Evolutionary conservation across 768 basidiomycete genomes (phyloP).

Genomic region (Russula griseocarnosa): DNA sequence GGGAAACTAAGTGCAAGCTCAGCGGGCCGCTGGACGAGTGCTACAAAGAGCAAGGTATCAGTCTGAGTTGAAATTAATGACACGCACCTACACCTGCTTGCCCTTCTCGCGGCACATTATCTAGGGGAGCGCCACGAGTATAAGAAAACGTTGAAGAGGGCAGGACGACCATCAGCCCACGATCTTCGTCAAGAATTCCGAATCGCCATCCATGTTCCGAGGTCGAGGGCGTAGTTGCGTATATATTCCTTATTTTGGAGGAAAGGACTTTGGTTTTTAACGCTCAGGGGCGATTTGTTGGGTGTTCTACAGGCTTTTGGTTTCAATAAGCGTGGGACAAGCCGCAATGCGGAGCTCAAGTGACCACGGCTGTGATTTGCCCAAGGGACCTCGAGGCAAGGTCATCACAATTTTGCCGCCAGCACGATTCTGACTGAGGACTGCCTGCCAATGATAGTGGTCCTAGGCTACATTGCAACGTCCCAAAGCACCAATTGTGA

Average conservation of each 20-base stretch:
- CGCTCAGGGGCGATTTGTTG: background rate
- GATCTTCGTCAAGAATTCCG: background rate
- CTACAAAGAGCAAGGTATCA: background rate
- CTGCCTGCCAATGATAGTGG: no score
- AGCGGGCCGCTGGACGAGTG: constrained; percentile 4
- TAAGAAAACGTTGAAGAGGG: constrained; percentile 2
- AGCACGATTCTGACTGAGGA: background rate
- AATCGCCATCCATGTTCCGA: background rate
- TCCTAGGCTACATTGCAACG: background rate
- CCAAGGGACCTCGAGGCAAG: constrained; percentile 1
- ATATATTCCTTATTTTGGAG: background rate
- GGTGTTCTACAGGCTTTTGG: background rate
- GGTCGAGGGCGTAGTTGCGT: background rate
- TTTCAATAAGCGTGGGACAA: background rate
- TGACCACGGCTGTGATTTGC: constrained; percentile 1
- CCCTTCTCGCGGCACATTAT: constrained; percentile 9
- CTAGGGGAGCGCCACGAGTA: constrained; percentile 2
- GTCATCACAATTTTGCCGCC: background rate
- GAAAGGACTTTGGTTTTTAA: background rate
- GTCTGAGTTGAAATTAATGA: constrained; percentile 16
- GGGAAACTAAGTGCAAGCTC: constrained; percentile 6
- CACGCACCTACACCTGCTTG: background rate
- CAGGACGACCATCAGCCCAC: background rate
- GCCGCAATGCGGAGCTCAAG: background rate
- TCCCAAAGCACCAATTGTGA: background rate